These are phyloP conservation scores for Eimeria falciformis DNA, from an alignment of 169 alveolate genomes.

Conservation along the genomic window DNA sequence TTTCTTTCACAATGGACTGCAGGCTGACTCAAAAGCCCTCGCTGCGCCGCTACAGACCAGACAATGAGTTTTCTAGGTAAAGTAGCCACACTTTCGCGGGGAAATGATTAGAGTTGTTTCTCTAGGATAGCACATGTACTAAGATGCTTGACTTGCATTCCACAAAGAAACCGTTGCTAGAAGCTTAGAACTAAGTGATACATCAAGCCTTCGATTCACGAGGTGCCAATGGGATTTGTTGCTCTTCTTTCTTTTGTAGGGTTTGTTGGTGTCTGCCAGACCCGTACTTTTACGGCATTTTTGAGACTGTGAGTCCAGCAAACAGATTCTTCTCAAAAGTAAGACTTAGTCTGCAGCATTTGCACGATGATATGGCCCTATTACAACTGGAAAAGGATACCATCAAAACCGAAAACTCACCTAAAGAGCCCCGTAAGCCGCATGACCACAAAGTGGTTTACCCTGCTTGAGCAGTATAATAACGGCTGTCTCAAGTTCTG, in stretches of 20 bases:
- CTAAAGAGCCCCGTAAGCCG: too few species aligned
- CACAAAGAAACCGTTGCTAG: too few species aligned
- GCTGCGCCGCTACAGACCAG: conserved; percentile 72
- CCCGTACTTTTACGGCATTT: conserved; percentile 70
- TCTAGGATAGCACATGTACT: too few species aligned
- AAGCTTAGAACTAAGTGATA: too few species aligned
- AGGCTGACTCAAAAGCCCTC: conserved; percentile 65
- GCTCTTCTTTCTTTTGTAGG: conserved; percentile 30
- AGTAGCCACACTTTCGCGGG: too few species aligned
- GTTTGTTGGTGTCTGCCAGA: conserved; percentile 76
- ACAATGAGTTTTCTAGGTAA: conserved; percentile 60
- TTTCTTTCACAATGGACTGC: neutral
- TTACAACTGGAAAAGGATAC: neutral
- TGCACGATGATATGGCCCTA: conserved; percentile 56
- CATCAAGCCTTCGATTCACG: too few species aligned
- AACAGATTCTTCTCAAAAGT: conserved; percentile 45
- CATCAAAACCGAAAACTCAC: too few species aligned
- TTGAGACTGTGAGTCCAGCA: conserved; percentile 42
- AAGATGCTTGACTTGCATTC: too few species aligned
- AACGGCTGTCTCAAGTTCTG: too few species aligned
- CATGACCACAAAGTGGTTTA: too few species aligned
- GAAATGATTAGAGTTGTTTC: too few species aligned
- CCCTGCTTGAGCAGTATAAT: too few species aligned
- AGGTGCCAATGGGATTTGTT: neutral
- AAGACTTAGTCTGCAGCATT: conserved; percentile 4